Conservation (phyloP, 371 early-diverging fungal species). For the Lichtheimia ornata region DNA sequence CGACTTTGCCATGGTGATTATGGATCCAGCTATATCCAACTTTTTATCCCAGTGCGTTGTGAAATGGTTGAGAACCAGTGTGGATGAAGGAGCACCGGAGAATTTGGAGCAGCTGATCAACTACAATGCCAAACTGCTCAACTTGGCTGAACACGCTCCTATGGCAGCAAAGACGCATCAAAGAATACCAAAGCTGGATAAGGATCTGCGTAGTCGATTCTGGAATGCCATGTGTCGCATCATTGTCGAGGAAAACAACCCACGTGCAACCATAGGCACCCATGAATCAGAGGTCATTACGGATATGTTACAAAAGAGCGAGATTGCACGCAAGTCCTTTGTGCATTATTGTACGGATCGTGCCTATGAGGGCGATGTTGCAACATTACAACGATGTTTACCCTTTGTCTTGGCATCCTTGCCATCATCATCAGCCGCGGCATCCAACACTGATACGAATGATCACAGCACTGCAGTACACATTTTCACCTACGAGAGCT, state of each 20-base stretch:
- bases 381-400: slow-evolving; percentile 39
- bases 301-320: slow-evolving; percentile 32
- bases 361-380: slow-evolving; percentile 39
- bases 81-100: slow-evolving; percentile 31
- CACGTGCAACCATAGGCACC: slow-evolving; percentile 16
- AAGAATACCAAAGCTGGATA: slow-evolving; percentile 37
- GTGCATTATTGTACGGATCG: slow-evolving; percentile 56
- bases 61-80: slow-evolving; percentile 36
- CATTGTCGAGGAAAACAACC: slow-evolving; percentile 36
- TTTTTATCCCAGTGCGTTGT: slow-evolving; percentile 46
- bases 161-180: slow-evolving; percentile 25
- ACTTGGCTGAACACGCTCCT: slow-evolving; percentile 58
- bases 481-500: slow-evolving; percentile 49
- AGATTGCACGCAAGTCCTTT: slow-evolving; percentile 58
- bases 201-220: slow-evolving; percentile 27
- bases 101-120: slow-evolving; percentile 39
- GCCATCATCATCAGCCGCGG: slow-evolving; percentile 17
- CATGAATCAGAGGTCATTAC: slow-evolving; percentile 9
- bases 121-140: slow-evolving; percentile 57
- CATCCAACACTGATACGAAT: slow-evolving; percentile 8
- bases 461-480: slow-evolving; percentile 33
- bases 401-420: slow-evolving; percentile 44
- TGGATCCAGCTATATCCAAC: slow-evolving; percentile 62
- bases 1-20: slow-evolving; percentile 63
- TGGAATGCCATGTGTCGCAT: slow-evolving; percentile 36